Percentiles rank a stretch among this genome's conserved stretches.
Conservation (phyloP, 164 flowering plant genomes). For the Stephania japonica region DNA sequence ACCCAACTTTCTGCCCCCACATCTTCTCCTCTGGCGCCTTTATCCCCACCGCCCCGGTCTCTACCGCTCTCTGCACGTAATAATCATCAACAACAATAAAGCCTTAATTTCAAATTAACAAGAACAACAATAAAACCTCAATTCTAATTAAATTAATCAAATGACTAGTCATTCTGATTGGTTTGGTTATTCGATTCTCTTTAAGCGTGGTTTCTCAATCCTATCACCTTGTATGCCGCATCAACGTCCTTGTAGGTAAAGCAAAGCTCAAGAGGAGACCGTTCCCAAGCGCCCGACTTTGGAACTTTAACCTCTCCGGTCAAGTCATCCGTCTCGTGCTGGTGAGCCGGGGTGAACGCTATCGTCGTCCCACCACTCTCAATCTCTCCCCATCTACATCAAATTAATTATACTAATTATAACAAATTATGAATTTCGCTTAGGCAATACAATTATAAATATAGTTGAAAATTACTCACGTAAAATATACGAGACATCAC, state of each 20-base stretch:
- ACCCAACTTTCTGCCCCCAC: constrained; percentile 94
- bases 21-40: constrained; percentile 71
- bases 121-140: too few species aligned
- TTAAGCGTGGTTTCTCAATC: background rate
- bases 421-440: too few species aligned
- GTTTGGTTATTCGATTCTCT: too few species aligned
- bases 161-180: too few species aligned
- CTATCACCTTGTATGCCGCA: constrained; percentile 64
- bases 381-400: constrained; percentile 73
- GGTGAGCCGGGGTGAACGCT: constrained; percentile 73
- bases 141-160: too few species aligned
- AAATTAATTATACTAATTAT: too few species aligned
- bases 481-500: too few species aligned
- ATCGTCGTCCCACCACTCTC: constrained; percentile 81
- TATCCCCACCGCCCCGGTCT: constrained; percentile 68
- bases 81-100: too few species aligned
- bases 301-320: constrained; percentile 47
- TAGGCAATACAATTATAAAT: too few species aligned
- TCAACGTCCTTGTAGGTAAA: constrained; percentile 66
- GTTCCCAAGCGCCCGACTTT: constrained; percentile 8
- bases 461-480: too few species aligned
- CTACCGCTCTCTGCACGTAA: constrained; percentile 69
- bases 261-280: constrained; percentile 61
- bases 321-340: constrained; percentile 69
- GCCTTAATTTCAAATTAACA: too few species aligned